A percentile compares a stretch with the other conserved stretches of the same genome.
Conservation (phyloP, 2,329 filamentous ascomycete species). For the Onygenales sp. region DNA sequence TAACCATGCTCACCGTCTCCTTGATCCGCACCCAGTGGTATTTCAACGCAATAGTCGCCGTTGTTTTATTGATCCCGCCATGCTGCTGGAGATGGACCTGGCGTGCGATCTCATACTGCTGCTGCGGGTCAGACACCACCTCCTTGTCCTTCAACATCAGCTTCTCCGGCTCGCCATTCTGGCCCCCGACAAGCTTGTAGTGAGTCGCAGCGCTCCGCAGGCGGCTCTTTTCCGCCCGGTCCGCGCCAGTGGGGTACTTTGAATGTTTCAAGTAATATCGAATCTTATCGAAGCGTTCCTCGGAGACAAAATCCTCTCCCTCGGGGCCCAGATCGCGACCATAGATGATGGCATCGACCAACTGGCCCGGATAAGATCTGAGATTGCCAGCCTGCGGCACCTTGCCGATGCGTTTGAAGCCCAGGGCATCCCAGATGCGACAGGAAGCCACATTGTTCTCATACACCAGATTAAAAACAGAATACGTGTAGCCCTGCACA, state of each 20-base stretch:
- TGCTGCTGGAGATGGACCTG: conserved; percentile 66
- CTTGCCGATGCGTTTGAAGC: conserved; percentile 84
- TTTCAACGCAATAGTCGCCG: conserved; percentile 81
- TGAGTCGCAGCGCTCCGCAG: conserved; percentile 88
- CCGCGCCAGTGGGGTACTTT: conserved; percentile 85
- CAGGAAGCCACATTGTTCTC: conserved; percentile 87
- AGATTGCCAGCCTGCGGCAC: conserved; percentile 64
- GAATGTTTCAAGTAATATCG: conserved; percentile 92
- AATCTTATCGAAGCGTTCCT: conserved; percentile 98
- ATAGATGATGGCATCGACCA: conserved; percentile 69
- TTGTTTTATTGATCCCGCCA: conserved; percentile 96
- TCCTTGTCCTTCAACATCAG: conserved; percentile 98
- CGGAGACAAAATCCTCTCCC: conserved; percentile 74
- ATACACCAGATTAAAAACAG: conserved; percentile 89
- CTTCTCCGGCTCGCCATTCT: conserved; percentile 51
- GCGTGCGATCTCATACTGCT: conserved; percentile 82
- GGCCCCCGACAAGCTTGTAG: conserved; percentile 63
- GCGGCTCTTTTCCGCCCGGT: conserved; percentile 90
- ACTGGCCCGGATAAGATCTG: conserved; percentile 57
- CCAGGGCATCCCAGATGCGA: conserved; percentile 82
- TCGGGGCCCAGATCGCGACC: conserved; percentile 55
- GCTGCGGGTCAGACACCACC: conserved; percentile 80
- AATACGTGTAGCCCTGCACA: conserved; percentile 69
- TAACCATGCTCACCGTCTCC: conserved; percentile 89
- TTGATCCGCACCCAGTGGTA: conserved; percentile 99